A percentile compares a stretch with the other conserved stretches of the same genome.
phyloP scores from a whole-genome alignment of 768 basidiomycete genomes.

The Lactarius hengduanensis region DNA sequence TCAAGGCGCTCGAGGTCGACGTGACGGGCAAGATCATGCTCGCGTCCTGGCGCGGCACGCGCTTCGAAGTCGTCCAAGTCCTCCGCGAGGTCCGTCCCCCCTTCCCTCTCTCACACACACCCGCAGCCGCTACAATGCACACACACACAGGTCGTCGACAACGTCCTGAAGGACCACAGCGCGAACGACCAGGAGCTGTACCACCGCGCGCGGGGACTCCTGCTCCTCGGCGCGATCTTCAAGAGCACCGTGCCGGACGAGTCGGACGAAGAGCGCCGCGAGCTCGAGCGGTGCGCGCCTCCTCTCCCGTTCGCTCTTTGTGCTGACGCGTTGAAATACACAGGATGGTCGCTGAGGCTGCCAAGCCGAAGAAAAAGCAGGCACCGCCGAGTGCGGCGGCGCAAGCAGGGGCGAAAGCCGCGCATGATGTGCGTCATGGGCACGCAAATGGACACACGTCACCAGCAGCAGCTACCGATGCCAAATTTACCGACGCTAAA shows the following conservation, averaged over 20 bases:
- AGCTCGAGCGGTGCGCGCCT: conserved; percentile 76
- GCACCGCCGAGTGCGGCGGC: conserved; percentile 12
- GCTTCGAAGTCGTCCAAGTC: conserved; percentile 91
- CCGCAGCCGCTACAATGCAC: background rate
- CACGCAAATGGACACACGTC: too few species aligned
- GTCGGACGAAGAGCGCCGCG: conserved; percentile 89
- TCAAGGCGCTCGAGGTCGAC: conserved; percentile 86
- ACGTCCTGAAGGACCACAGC: conserved; percentile 78
- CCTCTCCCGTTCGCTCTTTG: background rate
- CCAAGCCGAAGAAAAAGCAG: conserved; percentile 54
- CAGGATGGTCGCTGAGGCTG: conserved; percentile 88
- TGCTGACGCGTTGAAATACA: background rate
- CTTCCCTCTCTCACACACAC: conserved; percentile 16
- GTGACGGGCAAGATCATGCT: conserved; percentile 94
- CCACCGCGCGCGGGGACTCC: conserved; percentile 86
- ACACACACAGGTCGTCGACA: conserved; percentile 62
- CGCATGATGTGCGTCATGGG: conserved; percentile 6
- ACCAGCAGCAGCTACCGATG: too few species aligned
- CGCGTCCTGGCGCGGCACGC: conserved; percentile 96
- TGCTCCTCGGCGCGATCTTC: conserved; percentile 88
- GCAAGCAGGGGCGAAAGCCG: conserved; percentile 16
- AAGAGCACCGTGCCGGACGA: conserved; percentile 83
- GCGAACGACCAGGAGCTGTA: conserved; percentile 67
- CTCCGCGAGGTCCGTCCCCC: conserved; percentile 57
- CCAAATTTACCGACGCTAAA: too few species aligned